Conservation (phyloP, 768 basidiomycete genomes). For the Roridomyces roridus region DNA sequence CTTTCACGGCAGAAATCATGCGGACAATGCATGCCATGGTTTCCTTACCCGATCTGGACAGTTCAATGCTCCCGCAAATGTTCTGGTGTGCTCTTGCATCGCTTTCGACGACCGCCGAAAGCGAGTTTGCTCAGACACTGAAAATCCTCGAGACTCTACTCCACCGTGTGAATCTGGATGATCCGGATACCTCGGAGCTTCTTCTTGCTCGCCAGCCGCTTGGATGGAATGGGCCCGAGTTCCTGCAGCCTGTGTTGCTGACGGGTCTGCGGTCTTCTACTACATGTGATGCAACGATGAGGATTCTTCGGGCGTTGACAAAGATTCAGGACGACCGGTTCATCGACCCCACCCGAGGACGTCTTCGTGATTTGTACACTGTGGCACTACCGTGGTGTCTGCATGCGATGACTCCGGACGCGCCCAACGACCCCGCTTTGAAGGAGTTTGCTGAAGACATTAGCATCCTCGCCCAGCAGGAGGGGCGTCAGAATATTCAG, state of each 20-base stretch:
- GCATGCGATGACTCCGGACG: conserved; percentile 74
- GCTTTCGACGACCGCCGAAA: conserved; percentile 81
- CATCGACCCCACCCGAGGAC: conserved; percentile 72
- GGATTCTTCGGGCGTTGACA: conserved; percentile 66
- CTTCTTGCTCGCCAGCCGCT: conserved; percentile 70
- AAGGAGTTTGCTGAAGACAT: conserved; percentile 78
- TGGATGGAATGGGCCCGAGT: conserved; percentile 71
- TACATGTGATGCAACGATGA: conserved; percentile 71
- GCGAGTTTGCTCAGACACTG: conserved; percentile 75
- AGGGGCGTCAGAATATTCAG: conserved; percentile 78
- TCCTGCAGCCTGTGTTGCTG: conserved; percentile 73
- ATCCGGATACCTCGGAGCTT: conserved; percentile 69
- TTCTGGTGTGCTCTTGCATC: conserved; percentile 89
- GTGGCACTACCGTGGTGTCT: conserved; percentile 89
- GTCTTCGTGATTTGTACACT: conserved; percentile 84
- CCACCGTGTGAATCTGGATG: conserved; percentile 72
- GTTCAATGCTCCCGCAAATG: conserved; percentile 74
- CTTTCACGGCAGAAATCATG: conserved; percentile 85
- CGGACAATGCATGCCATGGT: conserved; percentile 73
- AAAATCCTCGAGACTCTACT: conserved; percentile 70
- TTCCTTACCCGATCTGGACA: conserved; percentile 59
- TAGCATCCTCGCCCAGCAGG: conserved; percentile 69
- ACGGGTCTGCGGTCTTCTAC: conserved; percentile 81
- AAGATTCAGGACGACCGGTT: conserved; percentile 66
- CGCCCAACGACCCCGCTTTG: conserved; percentile 57